Conservation (phyloP, 345 rosid species). For the thale cress (Arabidopsis thaliana) region DNA sequence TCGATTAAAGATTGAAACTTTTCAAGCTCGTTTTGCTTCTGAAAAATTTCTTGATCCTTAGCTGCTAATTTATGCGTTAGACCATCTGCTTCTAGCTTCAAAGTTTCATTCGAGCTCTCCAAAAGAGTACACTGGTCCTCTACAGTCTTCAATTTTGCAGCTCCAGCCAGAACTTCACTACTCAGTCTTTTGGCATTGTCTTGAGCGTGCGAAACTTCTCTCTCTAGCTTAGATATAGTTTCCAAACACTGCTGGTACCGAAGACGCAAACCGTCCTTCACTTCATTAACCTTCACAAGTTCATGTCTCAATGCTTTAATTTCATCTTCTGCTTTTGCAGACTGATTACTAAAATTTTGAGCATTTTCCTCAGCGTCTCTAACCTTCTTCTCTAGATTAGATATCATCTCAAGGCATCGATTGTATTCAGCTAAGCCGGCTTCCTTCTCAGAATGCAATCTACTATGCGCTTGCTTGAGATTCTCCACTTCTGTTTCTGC, state of each 20-base stretch:
- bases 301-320: slow-evolving; percentile 62
- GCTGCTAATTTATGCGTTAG: slow-evolving; percentile 59
- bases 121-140: slow-evolving; percentile 62
- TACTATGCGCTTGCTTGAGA: slow-evolving; percentile 62
- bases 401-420: slow-evolving; percentile 65
- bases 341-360: slow-evolving; percentile 51
- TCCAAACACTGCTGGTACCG: slow-evolving; percentile 72
- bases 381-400: slow-evolving; percentile 66
- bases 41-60: slow-evolving; percentile 74
- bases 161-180: slow-evolving; percentile 61
- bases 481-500: slow-evolving; percentile 69
- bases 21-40: slow-evolving; percentile 68
- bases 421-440: slow-evolving; percentile 64
- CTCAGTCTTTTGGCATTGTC: slow-evolving; percentile 64
- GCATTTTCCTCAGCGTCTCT: slow-evolving; percentile 65
- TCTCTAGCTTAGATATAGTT: slow-evolving; percentile 65
- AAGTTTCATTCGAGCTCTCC: slow-evolving; percentile 67
- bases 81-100: slow-evolving; percentile 71
- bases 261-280: slow-evolving; percentile 59
- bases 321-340: slow-evolving; percentile 67
- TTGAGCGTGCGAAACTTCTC: slow-evolving; percentile 57
- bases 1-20: slow-evolving; percentile 58
- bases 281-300: slow-evolving; percentile 61
- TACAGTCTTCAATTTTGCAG: slow-evolving; percentile 58
- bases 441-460: slow-evolving; percentile 70